Evolutionary conservation across 2,329 filamentous ascomycete species (phyloP), one percentile per base, ranked within the genome.

Genomic region (Volutella citrinella): DNA sequence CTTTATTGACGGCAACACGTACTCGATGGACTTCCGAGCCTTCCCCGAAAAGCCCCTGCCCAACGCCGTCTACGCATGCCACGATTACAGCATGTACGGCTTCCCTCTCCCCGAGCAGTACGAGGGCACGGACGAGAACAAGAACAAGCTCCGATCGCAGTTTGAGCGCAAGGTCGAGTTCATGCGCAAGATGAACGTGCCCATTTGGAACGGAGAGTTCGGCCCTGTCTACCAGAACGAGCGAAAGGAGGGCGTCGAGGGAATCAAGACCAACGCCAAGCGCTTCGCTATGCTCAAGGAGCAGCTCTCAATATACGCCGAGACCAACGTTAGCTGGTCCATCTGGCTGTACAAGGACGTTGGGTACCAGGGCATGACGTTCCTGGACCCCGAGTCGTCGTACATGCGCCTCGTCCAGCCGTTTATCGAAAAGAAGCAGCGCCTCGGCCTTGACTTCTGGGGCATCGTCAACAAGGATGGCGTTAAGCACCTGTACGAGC

Each of bases 331-430:
- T 55, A 69, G 67, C 27, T 82, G 77, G 78, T 71, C 61, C 11
- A 82, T 82, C 48, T 78, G 74, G 74, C 55, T 74, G 1, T 78
- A 76, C 55, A 78, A 78, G 50, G 73, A 78, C 38, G 68, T 78
- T 23, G 72, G 74, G 0, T 64, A 72, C 27, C 72, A 77, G 51
- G 74, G 73, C 6, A 76, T 78, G 72, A 59, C 74, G 0, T 69
- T 73, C 40, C 59, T 69, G 1, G 59, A 61, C 20, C 66, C 69
- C 0, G 52, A 68, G 10, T 68, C 63, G 7, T 45, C 61, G 3
- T 78, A 74, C 56, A 75, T 76, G 53, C 61, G 61, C 15, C 65
- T 69, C 4, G 66, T 80, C 25, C 49, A 61, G 13, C 64, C 68
- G 0, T 76, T 80, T 34, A 51, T 80, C 0, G 65, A 69, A 29